Base-by-base conservation (phyloP, 2,329 filamentous ascomycete genomes). In the Colletotrichum graminicola region DNA sequence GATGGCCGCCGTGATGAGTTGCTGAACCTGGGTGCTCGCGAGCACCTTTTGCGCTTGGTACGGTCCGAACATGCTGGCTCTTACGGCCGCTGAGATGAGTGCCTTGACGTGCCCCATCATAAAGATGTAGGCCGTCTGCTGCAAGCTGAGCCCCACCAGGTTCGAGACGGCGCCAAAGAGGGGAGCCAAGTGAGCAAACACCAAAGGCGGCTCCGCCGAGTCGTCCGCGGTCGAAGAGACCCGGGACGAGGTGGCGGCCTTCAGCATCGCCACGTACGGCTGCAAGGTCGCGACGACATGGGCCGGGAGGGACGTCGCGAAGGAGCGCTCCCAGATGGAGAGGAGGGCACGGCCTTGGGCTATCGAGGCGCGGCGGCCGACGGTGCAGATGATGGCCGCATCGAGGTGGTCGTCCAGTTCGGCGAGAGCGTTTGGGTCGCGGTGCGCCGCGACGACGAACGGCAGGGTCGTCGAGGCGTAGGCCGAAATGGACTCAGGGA, bases 11-110 rank as follows among this genome's bases (percentile, higher is more conserved):
- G 84, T 80, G 32, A 95, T 88, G 75, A 89, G 82, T 2, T 77
- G 78, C 80, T 90, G 89, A 67, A 93, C 84, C 71, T 85, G 83
- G 26, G 76, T 79, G 49, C 89, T 87, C 2, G 92, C 93, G 60
- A 96, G 84, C 36, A 94, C 83, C 73, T 87, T 89, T 79, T 96
- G 93, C 67, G 91, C 92, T 79, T 94, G 92, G 78, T 94, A 96
- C 8, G 93, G 93, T 0, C 93, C 93, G 80, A 95, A 90, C 74
- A 94, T 88, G 76, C 91, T 92, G 29, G 93, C 92, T 66, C 93
- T 84, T 73, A 96, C 93, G 0, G 91, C 93, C 1, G 93, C 93
- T 52, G 91, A 93, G 60, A 94, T 85, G 64, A 95, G 82, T 0
- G 93, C 92, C 79, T 94, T 93, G 68, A 91, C 90, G 80, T 95